Conservation (phyloP, 2,329 filamentous ascomycete species). For the Gaeumannomyces tritici region DNA sequence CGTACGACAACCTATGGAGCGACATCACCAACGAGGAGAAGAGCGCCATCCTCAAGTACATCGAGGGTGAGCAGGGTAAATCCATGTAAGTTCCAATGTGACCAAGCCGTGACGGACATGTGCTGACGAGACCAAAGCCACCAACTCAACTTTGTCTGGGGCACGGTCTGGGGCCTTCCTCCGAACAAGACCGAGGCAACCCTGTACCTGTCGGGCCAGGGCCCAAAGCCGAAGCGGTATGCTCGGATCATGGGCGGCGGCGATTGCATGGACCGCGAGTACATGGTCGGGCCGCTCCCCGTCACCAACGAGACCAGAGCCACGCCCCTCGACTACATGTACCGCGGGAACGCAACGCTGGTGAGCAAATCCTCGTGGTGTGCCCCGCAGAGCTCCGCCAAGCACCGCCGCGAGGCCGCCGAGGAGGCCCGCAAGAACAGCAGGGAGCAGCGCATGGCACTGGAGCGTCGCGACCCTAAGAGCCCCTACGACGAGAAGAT, state of each 20-base stretch:
- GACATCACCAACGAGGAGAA: not conserved
- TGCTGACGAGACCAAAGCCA: not conserved
- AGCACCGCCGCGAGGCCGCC: not conserved
- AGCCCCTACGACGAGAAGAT: not conserved
- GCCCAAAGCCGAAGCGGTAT: not conserved
- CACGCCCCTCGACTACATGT: conserved; percentile 29
- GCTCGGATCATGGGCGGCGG: not conserved
- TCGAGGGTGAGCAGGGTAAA: not conserved
- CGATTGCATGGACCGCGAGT: conserved; percentile 20
- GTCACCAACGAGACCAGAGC: conserved; percentile 25
- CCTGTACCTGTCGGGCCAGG: not conserved
- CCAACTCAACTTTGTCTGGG: not conserved
- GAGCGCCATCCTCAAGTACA: not conserved
- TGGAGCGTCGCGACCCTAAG: not conserved
- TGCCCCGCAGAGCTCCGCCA: not conserved
- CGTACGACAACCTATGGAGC: not conserved
- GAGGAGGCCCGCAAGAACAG: not conserved
- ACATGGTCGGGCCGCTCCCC: conserved; percentile 39
- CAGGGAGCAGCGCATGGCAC: not conserved
- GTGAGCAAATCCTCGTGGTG: not conserved
- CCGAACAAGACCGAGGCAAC: conserved; percentile 1
- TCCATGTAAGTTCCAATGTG: not conserved
- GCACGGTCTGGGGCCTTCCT: not conserved
- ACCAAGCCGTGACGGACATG: no score
- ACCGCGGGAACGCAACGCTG: conserved; percentile 9